phyloP scores from a whole-genome alignment of 179 eudicot genomes.

The Spergularia azorica region DNA sequence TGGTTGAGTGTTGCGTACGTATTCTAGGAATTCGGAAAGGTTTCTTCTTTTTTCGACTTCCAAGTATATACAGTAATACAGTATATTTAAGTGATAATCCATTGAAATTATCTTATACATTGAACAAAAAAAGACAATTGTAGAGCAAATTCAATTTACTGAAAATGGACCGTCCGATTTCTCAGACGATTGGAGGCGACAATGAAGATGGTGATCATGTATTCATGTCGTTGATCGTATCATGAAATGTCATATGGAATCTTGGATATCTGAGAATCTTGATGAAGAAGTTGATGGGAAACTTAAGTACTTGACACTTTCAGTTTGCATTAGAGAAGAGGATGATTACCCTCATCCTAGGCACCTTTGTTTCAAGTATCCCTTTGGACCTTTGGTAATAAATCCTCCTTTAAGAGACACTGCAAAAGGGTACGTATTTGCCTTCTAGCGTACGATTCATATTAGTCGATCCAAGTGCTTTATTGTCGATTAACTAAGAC shows the following conservation, averaged over 20 bases:
- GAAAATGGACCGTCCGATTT: background rate
- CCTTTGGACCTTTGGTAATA: constrained; percentile 3
- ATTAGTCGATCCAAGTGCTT: background rate
- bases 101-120: too few relatives aligned
- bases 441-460: background rate
- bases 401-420: constrained; percentile 16
- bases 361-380: constrained; percentile 21
- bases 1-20: too few relatives aligned
- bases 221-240: background rate
- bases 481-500: background rate
- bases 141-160: too few relatives aligned
- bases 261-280: constrained; percentile 14
- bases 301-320: background rate
- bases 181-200: too few relatives aligned
- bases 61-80: too few relatives aligned
- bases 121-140: too few relatives aligned
- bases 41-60: too few relatives aligned
- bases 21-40: too few relatives aligned
- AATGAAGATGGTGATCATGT: background rate
- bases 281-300: background rate
- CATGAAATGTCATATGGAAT: constrained; percentile 2
- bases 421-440: constrained; percentile 4
- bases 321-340: constrained; percentile 10
- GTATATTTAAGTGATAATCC: too few relatives aligned
- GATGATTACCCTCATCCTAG: constrained; percentile 28